phyloP scores from a whole-genome alignment of 495 filamentous ascomycete genomes.

The Podospora sp. region DNA sequence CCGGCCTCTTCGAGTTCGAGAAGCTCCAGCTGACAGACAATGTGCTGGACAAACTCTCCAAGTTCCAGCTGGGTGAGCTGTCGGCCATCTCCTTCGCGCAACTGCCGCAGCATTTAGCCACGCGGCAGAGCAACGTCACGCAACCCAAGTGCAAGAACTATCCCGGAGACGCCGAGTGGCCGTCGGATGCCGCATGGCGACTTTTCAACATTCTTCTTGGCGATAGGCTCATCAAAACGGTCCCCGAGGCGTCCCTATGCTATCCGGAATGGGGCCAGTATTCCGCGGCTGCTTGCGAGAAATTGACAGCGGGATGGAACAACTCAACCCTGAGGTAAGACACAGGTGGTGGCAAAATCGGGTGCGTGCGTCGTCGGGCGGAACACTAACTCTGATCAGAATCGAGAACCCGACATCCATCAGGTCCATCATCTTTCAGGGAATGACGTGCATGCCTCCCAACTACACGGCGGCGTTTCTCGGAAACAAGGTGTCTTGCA shows the following conservation, averaged over 20 bases:
- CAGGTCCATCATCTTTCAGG: slow-evolving; percentile 53
- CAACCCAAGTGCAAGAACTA: slow-evolving; percentile 49
- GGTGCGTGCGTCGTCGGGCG: slow-evolving; percentile 18
- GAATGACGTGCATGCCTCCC: slow-evolving; percentile 51
- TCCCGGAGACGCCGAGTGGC: slow-evolving; percentile 54
- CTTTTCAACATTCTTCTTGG: slow-evolving; percentile 51
- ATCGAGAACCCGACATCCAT: slow-evolving; percentile 51
- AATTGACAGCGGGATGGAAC: slow-evolving; percentile 36
- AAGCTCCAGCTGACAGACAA: slow-evolving; percentile 23
- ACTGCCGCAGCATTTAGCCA: background rate
- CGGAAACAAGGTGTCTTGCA: slow-evolving; percentile 44
- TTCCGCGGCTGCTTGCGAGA: slow-evolving; percentile 40
- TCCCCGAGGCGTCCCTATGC: slow-evolving; percentile 34
- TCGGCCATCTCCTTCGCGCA: background rate
- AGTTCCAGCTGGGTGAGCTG: background rate
- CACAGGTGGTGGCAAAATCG: background rate
- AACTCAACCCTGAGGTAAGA: slow-evolving; percentile 11
- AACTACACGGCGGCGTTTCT: slow-evolving; percentile 47
- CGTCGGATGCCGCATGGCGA: slow-evolving; percentile 41
- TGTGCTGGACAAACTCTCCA: slow-evolving; percentile 1
- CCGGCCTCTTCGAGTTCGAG: slow-evolving; percentile 24
- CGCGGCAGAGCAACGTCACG: background rate
- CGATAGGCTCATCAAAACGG: slow-evolving; percentile 56
- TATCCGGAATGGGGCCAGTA: slow-evolving; percentile 15
- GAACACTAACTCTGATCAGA: slow-evolving; percentile 10